Evolutionary conservation across 2,329 filamentous ascomycete genomes (phyloP).

Genomic region (Stemphylium beticola): DNA sequence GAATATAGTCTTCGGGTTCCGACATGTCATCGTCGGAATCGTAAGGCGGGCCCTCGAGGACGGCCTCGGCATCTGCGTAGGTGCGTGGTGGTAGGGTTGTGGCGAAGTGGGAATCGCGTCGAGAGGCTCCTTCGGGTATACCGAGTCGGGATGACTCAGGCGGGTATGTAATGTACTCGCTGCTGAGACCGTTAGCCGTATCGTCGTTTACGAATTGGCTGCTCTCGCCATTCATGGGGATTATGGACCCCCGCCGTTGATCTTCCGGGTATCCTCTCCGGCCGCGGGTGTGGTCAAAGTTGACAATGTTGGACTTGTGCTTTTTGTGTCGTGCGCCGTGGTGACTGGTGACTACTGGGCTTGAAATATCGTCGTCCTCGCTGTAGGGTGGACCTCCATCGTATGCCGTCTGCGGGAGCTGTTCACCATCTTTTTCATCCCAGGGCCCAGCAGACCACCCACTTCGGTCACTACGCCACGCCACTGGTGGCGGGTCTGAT

Average conservation of each 20-base stretch:
- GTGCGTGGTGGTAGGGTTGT: slow-evolving; percentile 52
- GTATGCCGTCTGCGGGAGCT: slow-evolving; percentile 82
- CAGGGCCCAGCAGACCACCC: slow-evolving; percentile 62
- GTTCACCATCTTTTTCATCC: slow-evolving; percentile 62
- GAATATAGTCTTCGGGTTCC: slow-evolving; percentile 54
- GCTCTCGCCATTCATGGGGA: slow-evolving; percentile 67
- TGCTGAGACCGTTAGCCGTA: slow-evolving; percentile 72
- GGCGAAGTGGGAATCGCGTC: slow-evolving; percentile 63
- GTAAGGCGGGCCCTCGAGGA: slow-evolving; percentile 49
- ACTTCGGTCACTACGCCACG: slow-evolving; percentile 72
- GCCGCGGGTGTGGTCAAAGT: slow-evolving; percentile 49
- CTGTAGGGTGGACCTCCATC: slow-evolving; percentile 85
- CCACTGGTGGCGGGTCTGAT: slow-evolving; percentile 76
- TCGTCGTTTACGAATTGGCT: slow-evolving; percentile 77
- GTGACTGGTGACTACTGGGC: slow-evolving; percentile 78
- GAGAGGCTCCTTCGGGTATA: slow-evolving; percentile 40
- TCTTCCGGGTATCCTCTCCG: slow-evolving; percentile 42
- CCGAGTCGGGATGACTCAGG: slow-evolving; percentile 52
- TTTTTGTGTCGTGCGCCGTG: slow-evolving; percentile 75
- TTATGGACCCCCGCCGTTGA: slow-evolving; percentile 53
- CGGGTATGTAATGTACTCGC: slow-evolving; percentile 81
- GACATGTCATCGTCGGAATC: slow-evolving; percentile 58
- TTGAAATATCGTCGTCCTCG: slow-evolving; percentile 93
- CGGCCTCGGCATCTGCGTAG: slow-evolving; percentile 51
- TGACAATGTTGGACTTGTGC: slow-evolving; percentile 63